These are phyloP conservation scores for Malus sieversii DNA, from an alignment of 306 rosid genomes.

Conservation along the genomic window DNA sequence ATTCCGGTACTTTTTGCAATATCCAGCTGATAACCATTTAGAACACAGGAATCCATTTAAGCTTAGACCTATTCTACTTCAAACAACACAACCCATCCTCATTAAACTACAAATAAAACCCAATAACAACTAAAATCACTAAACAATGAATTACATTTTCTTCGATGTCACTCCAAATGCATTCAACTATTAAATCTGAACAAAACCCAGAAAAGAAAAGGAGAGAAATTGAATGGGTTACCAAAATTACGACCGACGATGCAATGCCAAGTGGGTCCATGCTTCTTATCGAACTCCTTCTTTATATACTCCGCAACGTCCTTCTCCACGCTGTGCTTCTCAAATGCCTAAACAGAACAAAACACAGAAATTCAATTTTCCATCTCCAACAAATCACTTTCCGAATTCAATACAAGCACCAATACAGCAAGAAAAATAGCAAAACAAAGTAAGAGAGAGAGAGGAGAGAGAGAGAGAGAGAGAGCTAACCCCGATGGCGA, in stretches of 20 bases:
- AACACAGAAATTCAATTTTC: background rate
- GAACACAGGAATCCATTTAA: background rate
- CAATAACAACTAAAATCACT: background rate
- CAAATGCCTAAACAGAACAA: slow-evolving; percentile 60
- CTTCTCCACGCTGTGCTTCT: slow-evolving; percentile 76
- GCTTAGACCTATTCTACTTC: slow-evolving; percentile 32
- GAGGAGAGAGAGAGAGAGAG: background rate
- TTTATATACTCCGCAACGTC: slow-evolving; percentile 86
- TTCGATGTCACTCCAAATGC: background rate
- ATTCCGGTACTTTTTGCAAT: background rate
- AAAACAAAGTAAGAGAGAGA: background rate
- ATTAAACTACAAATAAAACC: background rate
- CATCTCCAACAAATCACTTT: background rate
- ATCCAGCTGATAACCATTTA: background rate
- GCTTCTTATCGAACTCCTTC: slow-evolving; percentile 86
- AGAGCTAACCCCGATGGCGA: slow-evolving; percentile 69
- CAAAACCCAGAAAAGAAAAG: background rate
- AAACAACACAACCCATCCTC: slow-evolving; percentile 7
- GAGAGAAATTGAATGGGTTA: slow-evolving; percentile 17
- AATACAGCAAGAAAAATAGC: background rate
- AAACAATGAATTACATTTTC: background rate
- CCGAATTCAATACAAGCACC: background rate
- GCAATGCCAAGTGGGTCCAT: slow-evolving; percentile 97
- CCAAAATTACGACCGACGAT: slow-evolving; percentile 97
- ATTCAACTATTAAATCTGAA: slow-evolving; percentile 12